phyloP scores from a whole-genome alignment of 2,329 filamentous ascomycete genomes.

The Fusarium anthophilum region DNA sequence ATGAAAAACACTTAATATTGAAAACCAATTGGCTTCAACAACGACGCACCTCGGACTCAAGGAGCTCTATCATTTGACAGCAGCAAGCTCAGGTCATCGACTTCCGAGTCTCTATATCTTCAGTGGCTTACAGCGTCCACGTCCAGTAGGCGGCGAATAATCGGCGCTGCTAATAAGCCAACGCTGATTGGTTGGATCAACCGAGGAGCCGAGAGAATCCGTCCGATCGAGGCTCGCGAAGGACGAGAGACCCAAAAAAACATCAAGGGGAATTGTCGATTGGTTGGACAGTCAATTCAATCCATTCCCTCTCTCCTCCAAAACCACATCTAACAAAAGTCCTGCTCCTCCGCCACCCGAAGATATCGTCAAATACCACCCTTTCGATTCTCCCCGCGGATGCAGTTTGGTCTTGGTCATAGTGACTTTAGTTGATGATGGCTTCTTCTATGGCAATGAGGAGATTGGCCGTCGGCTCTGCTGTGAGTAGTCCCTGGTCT shows the following conservation, averaged over 20 bases:
- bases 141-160: constrained; percentile 15
- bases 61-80: background rate
- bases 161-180: constrained; percentile 41
- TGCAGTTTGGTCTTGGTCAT: constrained; percentile 45
- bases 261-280: constrained; percentile 39
- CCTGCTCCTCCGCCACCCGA: constrained; percentile 41
- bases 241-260: constrained; percentile 37
- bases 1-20: background rate
- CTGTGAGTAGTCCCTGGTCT: constrained; percentile 56
- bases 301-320: constrained; percentile 18
- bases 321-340: constrained; percentile 38
- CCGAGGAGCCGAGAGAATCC: constrained; percentile 49
- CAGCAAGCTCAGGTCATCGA: constrained; percentile 7
- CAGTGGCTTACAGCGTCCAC: constrained; percentile 26
- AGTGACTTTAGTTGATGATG: constrained; percentile 53
- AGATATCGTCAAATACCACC: constrained; percentile 30
- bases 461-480: constrained; percentile 65
- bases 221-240: constrained; percentile 42
- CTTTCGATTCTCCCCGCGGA: constrained; percentile 44
- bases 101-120: constrained; percentile 24
- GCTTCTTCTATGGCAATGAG: constrained; percentile 73
- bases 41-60: background rate
- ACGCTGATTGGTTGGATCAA: constrained; percentile 48
- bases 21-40: constrained; percentile 17
- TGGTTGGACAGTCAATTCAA: constrained; percentile 29